Percentiles rank a stretch among this genome's conserved stretches.
phyloP scores from a whole-genome alignment of 73 alveolate genomes.

The Loxodes magnus region DNA sequence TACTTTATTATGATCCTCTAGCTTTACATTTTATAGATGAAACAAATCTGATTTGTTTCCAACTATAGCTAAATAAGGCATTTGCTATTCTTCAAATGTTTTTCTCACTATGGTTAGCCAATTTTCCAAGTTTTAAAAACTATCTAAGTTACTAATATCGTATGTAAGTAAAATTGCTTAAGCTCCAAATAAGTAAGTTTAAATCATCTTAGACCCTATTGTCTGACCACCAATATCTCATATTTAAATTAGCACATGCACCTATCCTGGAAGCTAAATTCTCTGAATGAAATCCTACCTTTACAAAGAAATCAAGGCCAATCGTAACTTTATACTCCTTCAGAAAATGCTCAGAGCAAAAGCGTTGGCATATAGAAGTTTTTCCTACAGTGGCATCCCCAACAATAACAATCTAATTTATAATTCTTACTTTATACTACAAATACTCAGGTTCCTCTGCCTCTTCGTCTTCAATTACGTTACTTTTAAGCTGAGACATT shows the following conservation, averaged over 20 bases:
- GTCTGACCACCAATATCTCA: slow-evolving; percentile 58
- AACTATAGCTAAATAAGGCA: slow-evolving; percentile 33
- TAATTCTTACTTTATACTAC: slow-evolving; percentile 26
- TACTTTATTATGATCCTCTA: slow-evolving; percentile 18
- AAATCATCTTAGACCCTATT: slow-evolving; percentile 38
- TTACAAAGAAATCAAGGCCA: slow-evolving; percentile 50
- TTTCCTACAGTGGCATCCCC: slow-evolving; percentile 60
- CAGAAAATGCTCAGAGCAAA: slow-evolving; percentile 46
- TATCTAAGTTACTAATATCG: slow-evolving; percentile 41
- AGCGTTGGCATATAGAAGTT: slow-evolving; percentile 31
- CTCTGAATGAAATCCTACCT: no score
- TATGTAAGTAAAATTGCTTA: slow-evolving; percentile 39
- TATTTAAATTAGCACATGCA: slow-evolving; percentile 24
- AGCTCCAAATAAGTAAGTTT: slow-evolving; percentile 47
- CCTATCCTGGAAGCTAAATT: slow-evolving; percentile 32
- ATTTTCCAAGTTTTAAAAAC: slow-evolving; percentile 38
- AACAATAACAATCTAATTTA: slow-evolving; percentile 24
- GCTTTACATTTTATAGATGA: slow-evolving; percentile 43
- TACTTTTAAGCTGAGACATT: neutral
- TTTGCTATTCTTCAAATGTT: slow-evolving; percentile 29
- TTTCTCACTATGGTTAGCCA: slow-evolving; percentile 36
- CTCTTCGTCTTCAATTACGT: slow-evolving; percentile 1
- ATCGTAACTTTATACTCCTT: slow-evolving; percentile 39
- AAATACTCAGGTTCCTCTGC: slow-evolving; percentile 40
- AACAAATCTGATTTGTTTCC: slow-evolving; percentile 45